Evolutionary conservation across 345 rosid genomes (phyloP).

Genomic region (Sonneratia caseolaris): DNA sequence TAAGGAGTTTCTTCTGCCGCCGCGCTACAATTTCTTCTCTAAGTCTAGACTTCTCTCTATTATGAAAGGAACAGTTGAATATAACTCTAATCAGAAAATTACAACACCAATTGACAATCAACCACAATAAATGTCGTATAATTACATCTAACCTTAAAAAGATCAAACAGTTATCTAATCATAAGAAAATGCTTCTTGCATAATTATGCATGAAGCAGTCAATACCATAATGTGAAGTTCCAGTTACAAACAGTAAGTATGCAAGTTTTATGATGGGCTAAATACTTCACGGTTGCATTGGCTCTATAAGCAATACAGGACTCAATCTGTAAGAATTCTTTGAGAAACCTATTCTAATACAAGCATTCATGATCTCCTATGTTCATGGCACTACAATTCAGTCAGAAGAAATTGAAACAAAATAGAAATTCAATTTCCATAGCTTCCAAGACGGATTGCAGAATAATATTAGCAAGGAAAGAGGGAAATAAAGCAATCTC

Average conservation of each 20-base stretch:
- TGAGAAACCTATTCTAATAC: too few relatives aligned
- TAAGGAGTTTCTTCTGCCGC: slow-evolving; percentile 54
- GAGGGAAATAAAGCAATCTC: neutral
- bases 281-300: too few relatives aligned
- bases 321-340: too few relatives aligned
- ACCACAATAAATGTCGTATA: neutral
- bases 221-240: too few relatives aligned
- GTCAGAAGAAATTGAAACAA: neutral
- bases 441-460: neutral
- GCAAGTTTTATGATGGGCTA: too few relatives aligned
- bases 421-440: neutral
- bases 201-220: neutral
- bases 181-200: neutral
- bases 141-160: neutral
- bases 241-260: too few relatives aligned
- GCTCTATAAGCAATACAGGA: too few relatives aligned
- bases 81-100: neutral
- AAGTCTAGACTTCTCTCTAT: slow-evolving; percentile 59
- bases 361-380: neutral
- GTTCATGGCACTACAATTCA: neutral
- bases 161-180: neutral
- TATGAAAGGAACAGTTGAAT: slow-evolving; percentile 1
- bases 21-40: slow-evolving; percentile 49
- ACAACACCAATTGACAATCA: neutral
- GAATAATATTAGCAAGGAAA: neutral